A percentile compares a stretch with the other conserved stretches of the same genome.
Evolutionary conservation across 805 yeast species (phyloP).

Genomic region (Candida nonsorbophila): DNA sequence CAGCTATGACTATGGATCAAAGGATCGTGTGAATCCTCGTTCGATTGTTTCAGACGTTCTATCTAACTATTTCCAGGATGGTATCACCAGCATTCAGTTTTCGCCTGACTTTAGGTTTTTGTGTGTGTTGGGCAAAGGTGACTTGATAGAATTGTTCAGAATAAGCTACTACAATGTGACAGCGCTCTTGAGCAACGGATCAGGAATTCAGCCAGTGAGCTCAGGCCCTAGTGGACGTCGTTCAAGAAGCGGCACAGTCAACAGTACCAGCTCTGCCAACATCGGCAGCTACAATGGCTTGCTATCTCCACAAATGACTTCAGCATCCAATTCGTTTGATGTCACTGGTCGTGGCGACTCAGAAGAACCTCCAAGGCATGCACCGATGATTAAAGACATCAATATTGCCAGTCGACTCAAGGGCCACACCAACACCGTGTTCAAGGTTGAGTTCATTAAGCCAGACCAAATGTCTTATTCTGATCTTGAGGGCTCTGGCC

Average conservation of each 20-base stretch:
- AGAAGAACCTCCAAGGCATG: conserved; percentile 25
- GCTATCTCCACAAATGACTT: conserved; percentile 16
- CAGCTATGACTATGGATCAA: conserved; percentile 19
- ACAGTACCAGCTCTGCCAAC: conserved; percentile 17
- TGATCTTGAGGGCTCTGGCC: conserved; percentile 7
- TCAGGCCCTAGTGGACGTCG: conserved; percentile 16
- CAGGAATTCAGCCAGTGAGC: neutral
- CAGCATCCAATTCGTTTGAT: conserved; percentile 20
- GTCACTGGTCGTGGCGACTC: conserved; percentile 10
- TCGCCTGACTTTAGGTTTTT: conserved; percentile 46
- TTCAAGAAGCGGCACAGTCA: conserved; percentile 36
- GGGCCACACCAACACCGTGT: conserved; percentile 35
- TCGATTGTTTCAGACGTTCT: conserved; percentile 44
- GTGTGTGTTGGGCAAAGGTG: conserved; percentile 50
- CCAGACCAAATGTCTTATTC: conserved; percentile 7
- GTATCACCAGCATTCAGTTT: conserved; percentile 45
- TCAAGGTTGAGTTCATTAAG: conserved; percentile 20
- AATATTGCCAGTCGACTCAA: conserved; percentile 31
- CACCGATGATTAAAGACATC: conserved; percentile 32
- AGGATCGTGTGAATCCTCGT: conserved; percentile 13
- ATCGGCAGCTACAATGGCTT: conserved; percentile 4
- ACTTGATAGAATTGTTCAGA: conserved; percentile 36
- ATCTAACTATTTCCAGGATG: conserved; percentile 62
- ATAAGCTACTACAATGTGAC: conserved; percentile 37
- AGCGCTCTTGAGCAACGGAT: conserved; percentile 18